phyloP scores from a whole-genome alignment of 108 stramenopile genomes.

The Pseudonitzschia delicatissima region DNA sequence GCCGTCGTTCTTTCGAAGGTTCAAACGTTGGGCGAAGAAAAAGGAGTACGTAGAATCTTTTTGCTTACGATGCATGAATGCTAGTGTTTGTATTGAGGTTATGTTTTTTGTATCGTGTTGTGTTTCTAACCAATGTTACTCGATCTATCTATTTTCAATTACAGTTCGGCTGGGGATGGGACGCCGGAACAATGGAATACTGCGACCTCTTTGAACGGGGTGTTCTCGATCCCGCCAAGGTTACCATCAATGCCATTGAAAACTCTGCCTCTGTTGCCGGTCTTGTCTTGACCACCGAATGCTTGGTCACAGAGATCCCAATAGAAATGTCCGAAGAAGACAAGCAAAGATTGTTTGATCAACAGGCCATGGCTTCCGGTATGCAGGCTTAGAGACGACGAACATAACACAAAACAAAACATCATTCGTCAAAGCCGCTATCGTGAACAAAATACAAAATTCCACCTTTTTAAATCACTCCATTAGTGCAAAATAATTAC shows the following conservation, averaged over 20 bases:
- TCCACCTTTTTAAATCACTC: too few relatives aligned
- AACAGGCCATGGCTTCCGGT: conserved; percentile 77
- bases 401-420: conserved; percentile 27
- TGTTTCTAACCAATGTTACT: background rate
- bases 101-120: background rate
- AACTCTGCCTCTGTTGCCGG: conserved; percentile 95
- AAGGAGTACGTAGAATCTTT: conserved; percentile 62
- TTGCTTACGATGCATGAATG: background rate
- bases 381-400: conserved; percentile 54
- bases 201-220: conserved; percentile 84
- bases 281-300: conserved; percentile 95
- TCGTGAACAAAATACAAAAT: too few relatives aligned
- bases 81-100: background rate
- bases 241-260: conserved; percentile 93
- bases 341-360: conserved; percentile 79
- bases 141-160: background rate
- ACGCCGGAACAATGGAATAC: conserved; percentile 86
- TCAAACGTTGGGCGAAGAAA: conserved; percentile 62
- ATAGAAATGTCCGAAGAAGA: conserved; percentile 68
- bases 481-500: too few relatives aligned
- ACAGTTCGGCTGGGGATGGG: conserved; percentile 90
- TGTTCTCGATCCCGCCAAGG: conserved; percentile 95
- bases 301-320: conserved; percentile 93
- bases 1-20: conserved; percentile 95
- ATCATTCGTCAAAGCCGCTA: too few relatives aligned